Evolutionary conservation across 2,329 filamentous ascomycete species (phyloP).

Genomic region (Alternaria triticimaculans): DNA sequence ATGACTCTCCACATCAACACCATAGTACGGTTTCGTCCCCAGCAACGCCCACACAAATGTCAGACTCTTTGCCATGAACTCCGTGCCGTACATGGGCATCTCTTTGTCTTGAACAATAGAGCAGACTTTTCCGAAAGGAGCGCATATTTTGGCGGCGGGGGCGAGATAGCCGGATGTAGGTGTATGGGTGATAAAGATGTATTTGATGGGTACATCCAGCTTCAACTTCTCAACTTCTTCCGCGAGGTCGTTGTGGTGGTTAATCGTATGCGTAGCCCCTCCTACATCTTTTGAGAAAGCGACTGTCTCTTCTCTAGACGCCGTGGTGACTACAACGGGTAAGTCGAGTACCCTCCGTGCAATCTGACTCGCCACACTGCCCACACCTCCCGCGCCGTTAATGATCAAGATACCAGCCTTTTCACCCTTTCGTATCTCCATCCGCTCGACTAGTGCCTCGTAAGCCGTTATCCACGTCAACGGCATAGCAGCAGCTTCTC

Average conservation of each 20-base stretch:
- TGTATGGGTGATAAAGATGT: constrained; percentile 11
- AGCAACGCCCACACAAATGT: constrained; percentile 6
- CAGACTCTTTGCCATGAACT: constrained; percentile 14
- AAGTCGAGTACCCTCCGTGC: constrained; percentile 6
- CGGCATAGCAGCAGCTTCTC: constrained; percentile 10
- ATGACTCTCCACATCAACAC: constrained; percentile 3
- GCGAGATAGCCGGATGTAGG: constrained; percentile 6
- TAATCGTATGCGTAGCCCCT: constrained; percentile 6
- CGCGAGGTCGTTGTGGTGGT: constrained; percentile 6
- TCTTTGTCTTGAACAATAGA: constrained; percentile 11
- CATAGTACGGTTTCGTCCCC: constrained; percentile 10
- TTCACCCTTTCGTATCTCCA: constrained; percentile 4
- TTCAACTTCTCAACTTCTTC: constrained; percentile 2
- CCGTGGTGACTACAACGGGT: constrained; percentile 11
- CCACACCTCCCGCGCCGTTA: constrained; percentile 10
- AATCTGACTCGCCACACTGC: constrained; percentile 11
- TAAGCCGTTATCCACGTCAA: constrained; percentile 13
- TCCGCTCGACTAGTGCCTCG: constrained; percentile 7
- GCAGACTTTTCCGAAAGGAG: constrained; percentile 4
- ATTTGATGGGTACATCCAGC: constrained; percentile 5
- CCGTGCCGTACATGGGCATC: constrained; percentile 13
- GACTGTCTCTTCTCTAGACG: constrained; percentile 11
- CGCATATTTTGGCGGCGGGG: constrained; percentile 6
- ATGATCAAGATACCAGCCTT: constrained; percentile 4
- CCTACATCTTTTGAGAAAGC: constrained; percentile 7